Evolutionary conservation across 2,329 filamentous ascomycete genomes (phyloP), one percentile per base, ranked within the genome.

Genomic region (Colletotrichum sp.): DNA sequence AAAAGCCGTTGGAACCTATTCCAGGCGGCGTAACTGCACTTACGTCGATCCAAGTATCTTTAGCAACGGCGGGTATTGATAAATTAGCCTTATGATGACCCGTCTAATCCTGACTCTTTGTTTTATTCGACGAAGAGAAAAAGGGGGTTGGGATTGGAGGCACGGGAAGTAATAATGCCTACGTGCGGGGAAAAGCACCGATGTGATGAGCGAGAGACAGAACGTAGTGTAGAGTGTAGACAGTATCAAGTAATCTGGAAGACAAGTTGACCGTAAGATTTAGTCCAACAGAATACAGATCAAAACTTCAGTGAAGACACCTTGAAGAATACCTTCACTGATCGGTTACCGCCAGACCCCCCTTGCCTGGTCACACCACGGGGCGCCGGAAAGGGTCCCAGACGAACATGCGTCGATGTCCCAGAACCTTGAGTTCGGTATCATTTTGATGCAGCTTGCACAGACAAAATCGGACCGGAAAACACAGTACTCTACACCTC

Each of bases 361-460:
- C 57, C 31, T 33, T 21, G 29, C 47, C 13, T 63, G 27, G n/a
- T 21, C 34, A 31, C 15, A 38, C 34, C 8, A 43, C 21, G 12
- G 8, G 0, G 16, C 34, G 31, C 18, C 9, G 47, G 24, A 13
- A 31, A 57, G 47, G 8, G 4, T 12, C 21, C 12, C 29, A 57
- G 16, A 15, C 18, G 7, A 13, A 29, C 36, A 68, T 31, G n/a
- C 11, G 36, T 27, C n/a, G 13, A 47, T n/a, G 38, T 70, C 21
- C 67, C 71, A 66, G 21, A 57, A 47, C 68, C 54, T 54, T 24
- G 67, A 65, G 21, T 18, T 70, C 61, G 55, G 71, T 70, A 73
- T n/a, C n/a, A 27, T 18, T 16, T n/a, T 33, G 16, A 47, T 51
- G 24, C 33, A 24, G 54, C 58, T 69, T 66, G 9, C 18, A 58